Percentiles rank a stretch among this genome's conserved stretches.
phyloP scores from a whole-genome alignment of 1,284 basidiomycete genomes.

The Pseudozyma sp. region DNA sequence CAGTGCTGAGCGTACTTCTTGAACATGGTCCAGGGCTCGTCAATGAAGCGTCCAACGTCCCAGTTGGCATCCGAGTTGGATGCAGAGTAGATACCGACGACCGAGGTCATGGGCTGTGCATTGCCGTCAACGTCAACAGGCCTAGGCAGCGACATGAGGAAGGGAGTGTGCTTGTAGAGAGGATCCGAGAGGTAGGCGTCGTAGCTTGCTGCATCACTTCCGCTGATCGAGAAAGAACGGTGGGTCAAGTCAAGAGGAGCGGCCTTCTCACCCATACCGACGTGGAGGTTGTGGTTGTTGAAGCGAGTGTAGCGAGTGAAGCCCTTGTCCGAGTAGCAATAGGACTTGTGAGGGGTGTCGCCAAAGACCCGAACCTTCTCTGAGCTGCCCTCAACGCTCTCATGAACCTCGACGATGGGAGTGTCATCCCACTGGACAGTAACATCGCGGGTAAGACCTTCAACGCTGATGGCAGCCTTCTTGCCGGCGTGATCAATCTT shows the following conservation, averaged over 20 bases:
- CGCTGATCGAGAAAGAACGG: conserved; percentile 67
- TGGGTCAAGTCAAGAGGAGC: conserved; percentile 70
- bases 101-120: conserved; percentile 52
- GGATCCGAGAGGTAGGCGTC: conserved; percentile 70
- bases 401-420: conserved; percentile 61
- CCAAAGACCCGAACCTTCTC: conserved; percentile 61
- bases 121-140: conserved; percentile 50
- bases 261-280: conserved; percentile 71
- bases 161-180: conserved; percentile 71
- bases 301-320: conserved; percentile 61
- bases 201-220: conserved; percentile 70
- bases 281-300: conserved; percentile 60
- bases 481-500: conserved; percentile 54
- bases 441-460: conserved; percentile 43
- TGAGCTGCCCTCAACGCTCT: conserved; percentile 43
- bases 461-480: conserved; percentile 45
- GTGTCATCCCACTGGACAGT: conserved; percentile 54
- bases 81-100: conserved; percentile 70
- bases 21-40: conserved; percentile 71
- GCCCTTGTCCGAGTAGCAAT: conserved; percentile 69
- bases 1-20: conserved; percentile 70
- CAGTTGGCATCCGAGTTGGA: conserved; percentile 69
- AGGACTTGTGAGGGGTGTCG: conserved; percentile 69
- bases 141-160: conserved; percentile 68
- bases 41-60: conserved; percentile 70